phyloP scores from a whole-genome alignment of 352 stramenopile species.

The Phytopythium vexans region DNA sequence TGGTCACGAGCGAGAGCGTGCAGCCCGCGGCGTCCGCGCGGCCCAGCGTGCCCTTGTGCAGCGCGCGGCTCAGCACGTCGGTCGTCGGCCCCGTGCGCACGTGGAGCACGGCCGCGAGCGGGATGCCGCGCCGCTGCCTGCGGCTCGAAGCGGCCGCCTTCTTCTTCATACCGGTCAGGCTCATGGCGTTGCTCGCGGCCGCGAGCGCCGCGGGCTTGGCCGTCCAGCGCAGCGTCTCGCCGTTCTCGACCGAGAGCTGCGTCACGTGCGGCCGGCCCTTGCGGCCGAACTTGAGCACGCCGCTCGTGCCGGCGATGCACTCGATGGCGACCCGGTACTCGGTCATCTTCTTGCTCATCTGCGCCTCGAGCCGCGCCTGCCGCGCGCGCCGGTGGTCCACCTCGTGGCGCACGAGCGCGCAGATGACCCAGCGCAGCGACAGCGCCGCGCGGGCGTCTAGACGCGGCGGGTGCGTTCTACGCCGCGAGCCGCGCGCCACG shows the following conservation, averaged over 20 bases:
- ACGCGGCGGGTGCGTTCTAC: slow-evolving; percentile 16
- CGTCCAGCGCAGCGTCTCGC: slow-evolving; percentile 76
- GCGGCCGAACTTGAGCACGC: slow-evolving; percentile 76
- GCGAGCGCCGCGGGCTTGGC: slow-evolving; percentile 53
- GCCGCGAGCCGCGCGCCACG: slow-evolving; percentile 26
- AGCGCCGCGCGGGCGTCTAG: slow-evolving; percentile 33
- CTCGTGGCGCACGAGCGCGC: slow-evolving; percentile 49
- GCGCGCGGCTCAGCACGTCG: slow-evolving; percentile 57
- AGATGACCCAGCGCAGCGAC: slow-evolving; percentile 65
- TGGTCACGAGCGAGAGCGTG: slow-evolving; percentile 74
- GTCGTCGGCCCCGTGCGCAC: slow-evolving; percentile 55
- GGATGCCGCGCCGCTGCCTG: slow-evolving; percentile 58
- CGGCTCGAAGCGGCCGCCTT: slow-evolving; percentile 18
- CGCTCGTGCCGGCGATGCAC: slow-evolving; percentile 58
- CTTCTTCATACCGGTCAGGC: slow-evolving; percentile 37
- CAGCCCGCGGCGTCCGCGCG: slow-evolving; percentile 62
- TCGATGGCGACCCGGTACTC: slow-evolving; percentile 82
- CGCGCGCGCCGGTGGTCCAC: slow-evolving; percentile 32
- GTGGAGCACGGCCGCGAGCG: slow-evolving; percentile 51
- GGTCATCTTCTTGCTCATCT: slow-evolving; percentile 76
- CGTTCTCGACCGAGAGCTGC: slow-evolving; percentile 74
- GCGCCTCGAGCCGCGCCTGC: slow-evolving; percentile 43
- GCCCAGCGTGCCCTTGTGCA: slow-evolving; percentile 65
- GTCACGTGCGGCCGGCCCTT: slow-evolving; percentile 77
- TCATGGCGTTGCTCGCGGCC: slow-evolving; percentile 20